Evolutionary conservation across 1,139 yeast genomes (phyloP).

Genomic region (Candida albicans): DNA sequence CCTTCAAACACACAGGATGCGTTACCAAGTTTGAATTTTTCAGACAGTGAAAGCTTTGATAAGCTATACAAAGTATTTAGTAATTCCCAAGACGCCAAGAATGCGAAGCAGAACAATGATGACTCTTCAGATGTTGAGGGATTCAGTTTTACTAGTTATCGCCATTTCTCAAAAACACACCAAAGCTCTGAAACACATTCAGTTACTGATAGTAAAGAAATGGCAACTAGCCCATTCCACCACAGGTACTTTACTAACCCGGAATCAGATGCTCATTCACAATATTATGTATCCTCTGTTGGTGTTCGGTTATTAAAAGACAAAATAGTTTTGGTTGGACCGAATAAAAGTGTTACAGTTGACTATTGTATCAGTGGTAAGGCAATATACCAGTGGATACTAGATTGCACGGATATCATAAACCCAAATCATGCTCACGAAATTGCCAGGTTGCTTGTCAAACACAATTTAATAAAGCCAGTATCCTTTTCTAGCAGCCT

Average conservation of each 20-base stretch:
- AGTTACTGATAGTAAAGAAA: background rate
- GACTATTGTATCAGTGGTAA: constrained; percentile 68
- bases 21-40: constrained; percentile 3
- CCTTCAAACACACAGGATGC: constrained; percentile 42
- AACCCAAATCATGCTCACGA: constrained; percentile 59
- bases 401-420: constrained; percentile 82
- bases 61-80: background rate
- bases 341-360: constrained; percentile 22
- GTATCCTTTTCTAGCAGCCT: background rate
- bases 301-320: constrained; percentile 64
- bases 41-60: background rate
- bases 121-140: background rate
- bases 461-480: constrained; percentile 44
- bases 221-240: constrained; percentile 59
- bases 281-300: constrained; percentile 67
- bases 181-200: constrained; percentile 10
- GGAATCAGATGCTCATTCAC: constrained; percentile 77
- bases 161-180: background rate
- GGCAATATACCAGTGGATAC: constrained; percentile 80
- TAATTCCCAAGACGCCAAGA: background rate
- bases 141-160: constrained; percentile 8
- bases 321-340: constrained; percentile 29
- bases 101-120: background rate
- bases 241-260: constrained; percentile 86
- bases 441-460: constrained; percentile 58